Evolutionary conservation across 139 green algal species (phyloP).

Genomic region (Medakamo hakoo): DNA sequence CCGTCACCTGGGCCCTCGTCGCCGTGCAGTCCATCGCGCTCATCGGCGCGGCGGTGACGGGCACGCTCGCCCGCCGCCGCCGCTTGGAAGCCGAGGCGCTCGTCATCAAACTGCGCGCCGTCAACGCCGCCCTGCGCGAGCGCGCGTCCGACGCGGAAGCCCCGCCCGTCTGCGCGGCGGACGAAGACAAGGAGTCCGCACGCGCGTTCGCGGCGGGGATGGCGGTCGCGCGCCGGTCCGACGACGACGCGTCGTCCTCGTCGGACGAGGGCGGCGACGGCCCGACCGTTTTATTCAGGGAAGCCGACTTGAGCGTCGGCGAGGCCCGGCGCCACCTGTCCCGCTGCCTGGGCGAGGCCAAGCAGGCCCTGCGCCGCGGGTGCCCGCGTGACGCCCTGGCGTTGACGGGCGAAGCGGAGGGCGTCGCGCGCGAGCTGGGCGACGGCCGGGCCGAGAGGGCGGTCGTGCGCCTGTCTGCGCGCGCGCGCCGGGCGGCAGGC

Average conservation of each 20-base stretch:
- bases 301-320: neutral
- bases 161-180: neutral
- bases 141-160: constrained; percentile 4
- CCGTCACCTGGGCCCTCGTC: neutral
- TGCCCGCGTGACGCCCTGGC: constrained; percentile 1
- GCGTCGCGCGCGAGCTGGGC: constrained; percentile 10
- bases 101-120: constrained; percentile 23
- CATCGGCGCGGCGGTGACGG: constrained; percentile 18
- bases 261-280: no score
- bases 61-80: constrained; percentile 16
- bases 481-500: neutral
- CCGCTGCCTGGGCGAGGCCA: constrained; percentile 5
- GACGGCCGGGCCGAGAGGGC: constrained; percentile 20
- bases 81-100: constrained; percentile 17
- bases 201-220: neutral
- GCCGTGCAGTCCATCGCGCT: constrained; percentile 16
- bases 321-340: constrained; percentile 5
- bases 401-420: constrained; percentile 5
- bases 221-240: neutral
- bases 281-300: no score
- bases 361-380: neutral
- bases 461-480: constrained; percentile 10
- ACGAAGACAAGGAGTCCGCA: constrained; percentile 1
- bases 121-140: constrained; percentile 23
- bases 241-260: no score